Base-by-base conservation (phyloP, 169 alveolate genomes). In the Plasmodium berghei region DNA sequence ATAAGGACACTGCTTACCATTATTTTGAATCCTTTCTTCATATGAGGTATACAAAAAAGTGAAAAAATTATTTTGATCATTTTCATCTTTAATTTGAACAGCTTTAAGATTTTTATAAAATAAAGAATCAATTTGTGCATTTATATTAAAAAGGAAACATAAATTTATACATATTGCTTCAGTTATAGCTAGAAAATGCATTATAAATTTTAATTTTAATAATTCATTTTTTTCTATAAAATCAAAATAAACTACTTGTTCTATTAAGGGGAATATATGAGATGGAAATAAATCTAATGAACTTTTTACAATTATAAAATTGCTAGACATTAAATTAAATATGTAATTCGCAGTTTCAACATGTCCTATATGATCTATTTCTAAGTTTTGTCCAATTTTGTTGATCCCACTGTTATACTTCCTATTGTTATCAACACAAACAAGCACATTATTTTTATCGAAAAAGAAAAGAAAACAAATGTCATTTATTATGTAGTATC, bases 181-280 rank as follows among this genome's bases (percentile, higher is more conserved):
- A 2, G 72, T 49, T 42, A 77, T 77, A 16, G 89, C 74, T 22
- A 77, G 52, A n/a, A 77, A 66, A 34, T 77, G 89, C 22, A 77
- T 28, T 5, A 58, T 45, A 77, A 77, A 77, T 24, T 64, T 77
- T 66, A 77, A 64, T 77, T 77, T 66, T 77, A 77, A 63, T 0
- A 48, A 22, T 49, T 77, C 61, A 22, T 77, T 64, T 42, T 58
- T 77, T 52, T 63, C 70, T 16, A 77, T 77, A 16, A 64, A 77
- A 56, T 62, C 70, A 12, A 77, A 26, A n/a, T 26, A 52, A 4
- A 26, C 48, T 12, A 77, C 70, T 34, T 77, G 66, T 22, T 77
- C 54, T 48, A 63, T 5, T 69, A 59, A 46, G 1, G 89, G 89
- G 5, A 77, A 64, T 20, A 77, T 49, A 52, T 52, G 45, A 2